These are phyloP conservation scores for Citeromyces matritensis DNA, from an alignment of 805 yeast species.

Conservation along the genomic window DNA sequence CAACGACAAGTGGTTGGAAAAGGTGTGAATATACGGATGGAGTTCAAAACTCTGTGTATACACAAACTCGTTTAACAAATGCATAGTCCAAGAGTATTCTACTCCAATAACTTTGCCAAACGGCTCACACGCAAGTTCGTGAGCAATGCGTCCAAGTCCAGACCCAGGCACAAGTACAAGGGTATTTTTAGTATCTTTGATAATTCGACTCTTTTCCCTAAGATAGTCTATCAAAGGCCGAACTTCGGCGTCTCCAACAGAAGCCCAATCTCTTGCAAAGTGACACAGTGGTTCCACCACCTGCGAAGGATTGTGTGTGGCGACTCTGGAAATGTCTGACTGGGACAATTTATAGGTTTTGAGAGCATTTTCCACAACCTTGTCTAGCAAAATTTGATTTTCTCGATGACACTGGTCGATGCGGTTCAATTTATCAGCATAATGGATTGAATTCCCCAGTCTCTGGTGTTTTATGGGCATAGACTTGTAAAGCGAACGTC, in stretches of 20 bases:
- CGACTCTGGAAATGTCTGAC: constrained; percentile 25
- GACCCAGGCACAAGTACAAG: constrained; percentile 72
- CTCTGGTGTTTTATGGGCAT: constrained; percentile 44
- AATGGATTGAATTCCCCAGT: constrained; percentile 30
- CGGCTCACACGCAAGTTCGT: constrained; percentile 30
- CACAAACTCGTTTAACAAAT: constrained; percentile 45
- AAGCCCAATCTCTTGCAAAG: constrained; percentile 66
- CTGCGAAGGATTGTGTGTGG: constrained; percentile 17
- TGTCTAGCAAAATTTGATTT: constrained; percentile 32
- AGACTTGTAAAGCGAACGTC: constrained; percentile 24
- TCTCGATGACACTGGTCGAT: constrained; percentile 29
- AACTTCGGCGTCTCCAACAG: constrained; percentile 29
- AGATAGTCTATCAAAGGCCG: constrained; percentile 40
- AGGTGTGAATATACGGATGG: constrained; percentile 46
- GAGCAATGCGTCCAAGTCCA: constrained; percentile 71
- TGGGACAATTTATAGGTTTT: constrained; percentile 18
- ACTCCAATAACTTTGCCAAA: constrained; percentile 48
- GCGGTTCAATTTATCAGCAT: constrained; percentile 31
- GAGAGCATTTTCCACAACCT: constrained; percentile 23
- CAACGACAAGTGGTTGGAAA: constrained; percentile 42
- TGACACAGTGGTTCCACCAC: constrained; percentile 66
- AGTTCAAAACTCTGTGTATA: constrained; percentile 19
- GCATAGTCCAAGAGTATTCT: constrained; percentile 70
- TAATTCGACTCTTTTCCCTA: constrained; percentile 18
- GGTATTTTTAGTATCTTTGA: constrained; percentile 21